Conservation (phyloP, 495 filamentous ascomycete species). For the Rostrohypoxylon terebratum region DNA sequence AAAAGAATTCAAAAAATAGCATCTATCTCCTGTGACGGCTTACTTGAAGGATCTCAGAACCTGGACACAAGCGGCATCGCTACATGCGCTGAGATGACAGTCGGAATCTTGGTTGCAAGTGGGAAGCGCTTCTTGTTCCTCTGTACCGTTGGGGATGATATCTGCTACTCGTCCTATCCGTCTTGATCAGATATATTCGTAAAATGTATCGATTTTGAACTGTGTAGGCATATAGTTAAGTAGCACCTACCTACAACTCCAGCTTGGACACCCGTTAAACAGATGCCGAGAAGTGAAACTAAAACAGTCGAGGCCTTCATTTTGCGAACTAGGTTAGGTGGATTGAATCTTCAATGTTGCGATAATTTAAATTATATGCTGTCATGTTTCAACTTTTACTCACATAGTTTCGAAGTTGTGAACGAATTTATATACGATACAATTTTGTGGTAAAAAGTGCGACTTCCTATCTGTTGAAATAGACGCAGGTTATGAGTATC, state of each 20-base stretch:
- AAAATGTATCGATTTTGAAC: not conserved
- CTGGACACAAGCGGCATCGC: not conserved
- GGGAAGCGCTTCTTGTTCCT: not conserved
- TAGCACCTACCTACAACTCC: conserved; percentile 20
- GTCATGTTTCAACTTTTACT: not conserved
- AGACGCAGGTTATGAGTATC: too few relatives aligned
- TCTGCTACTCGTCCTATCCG: not conserved
- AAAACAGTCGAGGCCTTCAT: conserved; percentile 41
- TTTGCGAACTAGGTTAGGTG: conserved; percentile 8
- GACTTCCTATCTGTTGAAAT: too few relatives aligned
- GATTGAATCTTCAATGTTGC: not conserved
- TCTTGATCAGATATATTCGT: not conserved
- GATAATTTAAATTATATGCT: not conserved
- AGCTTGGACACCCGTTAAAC: conserved; percentile 38
- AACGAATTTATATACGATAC: conserved; percentile 13
- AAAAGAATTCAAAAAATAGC: not conserved
- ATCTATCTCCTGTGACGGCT: not conserved
- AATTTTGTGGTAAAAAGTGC: not conserved
- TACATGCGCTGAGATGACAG: not conserved
- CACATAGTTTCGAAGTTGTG: not conserved
- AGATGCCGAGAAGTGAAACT: conserved; percentile 31
- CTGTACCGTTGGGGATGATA: not conserved
- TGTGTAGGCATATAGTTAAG: conserved; percentile 5
- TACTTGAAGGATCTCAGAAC: not conserved
- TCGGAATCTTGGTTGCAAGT: not conserved